These are phyloP conservation scores for Diplodia mutila DNA, from an alignment of 2,329 filamentous ascomycete genomes.

Conservation along the genomic window DNA sequence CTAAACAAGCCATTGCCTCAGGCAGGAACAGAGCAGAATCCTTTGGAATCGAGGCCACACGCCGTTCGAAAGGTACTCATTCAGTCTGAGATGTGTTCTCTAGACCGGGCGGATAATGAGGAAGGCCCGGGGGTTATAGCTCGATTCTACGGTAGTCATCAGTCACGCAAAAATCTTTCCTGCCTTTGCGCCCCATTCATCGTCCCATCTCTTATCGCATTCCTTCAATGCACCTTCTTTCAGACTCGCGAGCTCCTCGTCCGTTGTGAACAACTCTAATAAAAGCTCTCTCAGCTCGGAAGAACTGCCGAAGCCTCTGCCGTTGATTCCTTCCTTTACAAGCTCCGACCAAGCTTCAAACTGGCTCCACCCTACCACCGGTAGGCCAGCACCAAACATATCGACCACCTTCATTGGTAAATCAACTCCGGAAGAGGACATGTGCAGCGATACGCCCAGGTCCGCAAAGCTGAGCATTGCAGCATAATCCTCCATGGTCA, in stretches of 20 bases:
- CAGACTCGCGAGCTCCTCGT: conserved; percentile 61
- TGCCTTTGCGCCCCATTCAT: conserved; percentile 87
- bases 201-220: conserved; percentile 80
- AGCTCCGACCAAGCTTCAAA: conserved; percentile 91
- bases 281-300: conserved; percentile 68
- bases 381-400: conserved; percentile 94
- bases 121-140: not conserved
- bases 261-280: conserved; percentile 63
- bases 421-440: conserved; percentile 90
- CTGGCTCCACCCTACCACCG: conserved; percentile 81
- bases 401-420: conserved; percentile 99
- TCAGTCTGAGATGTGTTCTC: not conserved
- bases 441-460: conserved; percentile 88
- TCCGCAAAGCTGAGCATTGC: conserved; percentile 81
- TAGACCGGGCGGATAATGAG: not conserved
- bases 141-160: not conserved
- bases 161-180: conserved; percentile 64
- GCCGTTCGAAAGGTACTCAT: not conserved
- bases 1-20: not conserved
- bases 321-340: conserved; percentile 85
- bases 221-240: conserved; percentile 73
- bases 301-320: conserved; percentile 77
- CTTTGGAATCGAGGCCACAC: not conserved
- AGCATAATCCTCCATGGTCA: conserved; percentile 83
- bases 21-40: not conserved